These are phyloP conservation scores for Zygoascus sp. DNA, from an alignment of 1,139 yeast genomes.

Conservation along the genomic window DNA sequence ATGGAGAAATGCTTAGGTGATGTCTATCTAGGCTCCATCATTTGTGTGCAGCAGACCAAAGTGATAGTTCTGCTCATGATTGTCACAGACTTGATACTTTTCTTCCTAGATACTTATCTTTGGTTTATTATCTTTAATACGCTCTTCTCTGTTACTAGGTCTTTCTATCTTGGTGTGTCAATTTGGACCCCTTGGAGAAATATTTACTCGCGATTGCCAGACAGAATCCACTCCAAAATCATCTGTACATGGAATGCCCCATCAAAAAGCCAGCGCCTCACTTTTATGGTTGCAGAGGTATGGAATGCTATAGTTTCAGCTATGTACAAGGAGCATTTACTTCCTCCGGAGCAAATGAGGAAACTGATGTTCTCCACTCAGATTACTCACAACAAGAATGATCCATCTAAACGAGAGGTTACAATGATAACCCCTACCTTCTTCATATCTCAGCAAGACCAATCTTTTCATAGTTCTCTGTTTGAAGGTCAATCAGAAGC, in stretches of 20 bases:
- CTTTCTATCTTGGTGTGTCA: conserved; percentile 72
- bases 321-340: conserved; percentile 70
- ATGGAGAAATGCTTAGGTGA: conserved; percentile 64
- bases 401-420: not conserved
- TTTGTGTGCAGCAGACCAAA: conserved; percentile 60
- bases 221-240: conserved; percentile 63
- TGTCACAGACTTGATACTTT: conserved; percentile 59
- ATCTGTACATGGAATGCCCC: conserved; percentile 48
- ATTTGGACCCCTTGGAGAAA: conserved; percentile 86
- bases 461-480: conserved; percentile 37
- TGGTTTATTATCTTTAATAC: conserved; percentile 87
- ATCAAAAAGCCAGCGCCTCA: conserved; percentile 30
- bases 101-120: conserved; percentile 78
- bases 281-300: conserved; percentile 54
- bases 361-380: conserved; percentile 35
- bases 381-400: conserved; percentile 4
- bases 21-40: conserved; percentile 41
- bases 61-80: conserved; percentile 53
- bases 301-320: conserved; percentile 80
- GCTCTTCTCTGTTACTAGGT: conserved; percentile 61
- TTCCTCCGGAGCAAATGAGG: conserved; percentile 68
- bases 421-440: conserved; percentile 46
- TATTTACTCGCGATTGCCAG: conserved; percentile 68
- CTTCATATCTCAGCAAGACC: conserved; percentile 73
- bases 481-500: conserved; percentile 66